Base-by-base conservation (phyloP, 306 rosid genomes). In the Medicago ruthenica region DNA sequence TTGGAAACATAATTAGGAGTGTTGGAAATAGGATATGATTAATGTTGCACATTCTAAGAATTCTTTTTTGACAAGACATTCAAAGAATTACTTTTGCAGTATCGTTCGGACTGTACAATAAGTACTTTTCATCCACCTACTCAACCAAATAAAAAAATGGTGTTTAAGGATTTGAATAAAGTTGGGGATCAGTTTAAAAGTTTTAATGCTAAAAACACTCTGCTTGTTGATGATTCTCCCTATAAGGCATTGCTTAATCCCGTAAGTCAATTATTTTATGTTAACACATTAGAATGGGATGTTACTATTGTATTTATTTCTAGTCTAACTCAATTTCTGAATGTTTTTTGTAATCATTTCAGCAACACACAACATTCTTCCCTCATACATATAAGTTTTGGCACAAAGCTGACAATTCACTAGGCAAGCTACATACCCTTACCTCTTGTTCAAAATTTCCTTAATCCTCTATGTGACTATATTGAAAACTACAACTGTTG, bases 261-360 rank as follows among this genome's bases (percentile, higher is more conserved):
- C n/a, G 63, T 21, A 58, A 58, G 63, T 15, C 16, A n/a, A n/a
- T n/a, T n/a, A 58, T 21, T 58, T 58, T 9, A 3, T 8, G 63
- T 58, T 58, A 58, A 58, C 8, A 58, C 2, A 5, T 21, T 58
- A 9, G 36, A 4, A 57, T 21, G 63, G 36, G 63, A 58, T 58
- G n/a, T 9, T 58, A n/a, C n/a, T n/a, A n/a, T n/a, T n/a, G n/a
- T n/a, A n/a, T n/a, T n/a, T n/a, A n/a, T n/a, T 58, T 58, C 15
- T 58, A 21, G 63, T 11, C 63, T 58, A 58, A 58, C 63, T 58
- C 37, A 58, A 10, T 58, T 58, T 58, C 37, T 58, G 34, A 58
- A 21, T 58, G 27, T n/a, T n/a, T n/a, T 58, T 58, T 58, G 37
- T 58, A 15, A 51, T 51, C 58, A n/a, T 51, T 50, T 50, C 7